Conservation (phyloP, 352 stramenopile genomes). For the Phytophthora cryptogea region DNA sequence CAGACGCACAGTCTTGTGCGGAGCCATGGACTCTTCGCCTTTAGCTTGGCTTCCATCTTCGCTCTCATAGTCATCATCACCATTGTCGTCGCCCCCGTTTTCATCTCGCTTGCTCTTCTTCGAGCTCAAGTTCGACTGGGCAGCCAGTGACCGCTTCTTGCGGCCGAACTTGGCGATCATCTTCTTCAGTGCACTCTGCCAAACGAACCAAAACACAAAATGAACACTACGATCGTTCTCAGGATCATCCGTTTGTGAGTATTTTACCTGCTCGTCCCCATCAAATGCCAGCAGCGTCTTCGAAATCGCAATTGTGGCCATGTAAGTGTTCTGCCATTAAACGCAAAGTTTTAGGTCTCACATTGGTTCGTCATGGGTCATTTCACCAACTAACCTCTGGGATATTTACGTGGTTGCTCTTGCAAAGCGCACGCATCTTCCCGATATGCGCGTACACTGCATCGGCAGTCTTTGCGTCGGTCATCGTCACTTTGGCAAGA, state of each 20-base stretch:
- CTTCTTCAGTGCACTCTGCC: conserved; percentile 33
- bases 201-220: conserved; percentile 1
- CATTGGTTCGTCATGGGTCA: background rate
- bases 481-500: conserved; percentile 15
- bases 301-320: conserved; percentile 26
- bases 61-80: conserved; percentile 12
- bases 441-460: conserved; percentile 30
- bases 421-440: conserved; percentile 25
- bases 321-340: conserved; percentile 26
- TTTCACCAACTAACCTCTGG: conserved; percentile 18
- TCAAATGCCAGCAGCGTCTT: conserved; percentile 32
- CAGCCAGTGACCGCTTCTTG: conserved; percentile 23
- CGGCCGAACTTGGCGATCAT: conserved; percentile 30
- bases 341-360: background rate
- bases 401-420: conserved; percentile 25
- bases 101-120: conserved; percentile 28
- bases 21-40: conserved; percentile 43
- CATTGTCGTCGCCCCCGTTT: conserved; percentile 18
- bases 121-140: conserved; percentile 14
- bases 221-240: background rate
- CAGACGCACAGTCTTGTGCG: conserved; percentile 63
- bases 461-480: conserved; percentile 23
- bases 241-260: background rate
- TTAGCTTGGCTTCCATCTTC: conserved; percentile 4
- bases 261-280: conserved; percentile 33